Evolutionary conservation across 2,329 filamentous ascomycete species (phyloP).

Genomic region (Verticillium alfalfae): DNA sequence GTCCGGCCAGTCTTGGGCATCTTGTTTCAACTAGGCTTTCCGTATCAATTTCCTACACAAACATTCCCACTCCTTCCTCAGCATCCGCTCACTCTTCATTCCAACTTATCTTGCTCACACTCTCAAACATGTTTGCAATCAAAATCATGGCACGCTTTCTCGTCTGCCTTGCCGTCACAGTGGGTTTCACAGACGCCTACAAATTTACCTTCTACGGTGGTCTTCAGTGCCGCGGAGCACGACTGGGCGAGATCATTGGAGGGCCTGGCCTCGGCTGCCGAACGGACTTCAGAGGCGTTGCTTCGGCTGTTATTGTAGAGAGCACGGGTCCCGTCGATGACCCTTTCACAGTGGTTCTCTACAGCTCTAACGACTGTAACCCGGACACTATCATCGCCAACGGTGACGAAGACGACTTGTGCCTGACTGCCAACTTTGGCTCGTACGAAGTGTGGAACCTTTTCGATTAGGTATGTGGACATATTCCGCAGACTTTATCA

Average conservation of each 20-base stretch:
- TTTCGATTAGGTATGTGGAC: not conserved
- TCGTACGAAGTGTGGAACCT: not conserved
- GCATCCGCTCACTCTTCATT: not conserved
- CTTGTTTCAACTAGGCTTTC: not conserved
- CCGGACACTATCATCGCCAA: not conserved
- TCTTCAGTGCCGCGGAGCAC: not conserved
- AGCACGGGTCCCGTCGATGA: not conserved
- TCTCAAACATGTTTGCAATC: not conserved
- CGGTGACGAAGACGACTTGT: not conserved
- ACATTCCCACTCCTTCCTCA: not conserved
- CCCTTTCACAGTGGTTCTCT: not conserved
- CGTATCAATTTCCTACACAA: not conserved
- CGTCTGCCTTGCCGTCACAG: not conserved
- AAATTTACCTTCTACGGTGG: not conserved
- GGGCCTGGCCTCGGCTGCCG: not conserved
- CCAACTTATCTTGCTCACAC: not conserved
- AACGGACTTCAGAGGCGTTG: not conserved
- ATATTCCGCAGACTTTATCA: not conserved
- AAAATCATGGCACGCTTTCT: not conserved
- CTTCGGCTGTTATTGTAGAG: not conserved
- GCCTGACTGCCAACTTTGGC: not conserved
- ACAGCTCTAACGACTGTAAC: not conserved
- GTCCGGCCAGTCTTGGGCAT: not conserved
- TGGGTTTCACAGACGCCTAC: not conserved
- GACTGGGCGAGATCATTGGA: not conserved